Percentiles rank a stretch among this genome's conserved stretches.
These are phyloP conservation scores for Angophora floribunda DNA, from an alignment of 345 rosid genomes.

Conservation along the genomic window DNA sequence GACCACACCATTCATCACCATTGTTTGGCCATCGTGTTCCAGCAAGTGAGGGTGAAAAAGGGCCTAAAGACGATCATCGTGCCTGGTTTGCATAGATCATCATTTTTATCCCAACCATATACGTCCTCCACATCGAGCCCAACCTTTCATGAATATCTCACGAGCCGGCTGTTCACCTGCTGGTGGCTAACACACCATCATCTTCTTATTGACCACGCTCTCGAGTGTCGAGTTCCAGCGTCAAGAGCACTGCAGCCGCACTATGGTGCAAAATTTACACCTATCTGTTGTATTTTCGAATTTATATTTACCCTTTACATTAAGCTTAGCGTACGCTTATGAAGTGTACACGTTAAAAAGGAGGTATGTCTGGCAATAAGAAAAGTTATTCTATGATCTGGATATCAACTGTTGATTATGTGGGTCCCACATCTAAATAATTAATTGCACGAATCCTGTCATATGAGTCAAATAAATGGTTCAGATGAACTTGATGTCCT, in stretches of 20 bases:
- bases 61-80: rapidly evolving
- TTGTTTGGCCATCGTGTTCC: not conserved
- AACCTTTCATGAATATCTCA: too few relatives aligned
- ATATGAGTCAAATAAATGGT: rapidly evolving
- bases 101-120: not conserved
- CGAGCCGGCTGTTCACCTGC: not conserved
- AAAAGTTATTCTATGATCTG: rapidly evolving
- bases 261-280: not conserved
- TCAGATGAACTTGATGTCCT: not conserved
- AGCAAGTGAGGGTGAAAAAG: not conserved
- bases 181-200: not conserved
- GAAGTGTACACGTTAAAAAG: rapidly evolving
- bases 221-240: not conserved
- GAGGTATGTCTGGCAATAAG: not conserved
- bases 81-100: not conserved
- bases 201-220: not conserved
- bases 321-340: not conserved
- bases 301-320: not conserved
- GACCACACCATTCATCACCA: not conserved
- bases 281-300: not conserved
- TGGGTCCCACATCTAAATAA: rapidly evolving
- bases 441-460: not conserved
- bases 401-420: not conserved
- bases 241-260: not conserved
- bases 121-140: not conserved